Conservation (phyloP, 1,284 basidiomycete genomes). For the Leccinum griseonigrum region DNA sequence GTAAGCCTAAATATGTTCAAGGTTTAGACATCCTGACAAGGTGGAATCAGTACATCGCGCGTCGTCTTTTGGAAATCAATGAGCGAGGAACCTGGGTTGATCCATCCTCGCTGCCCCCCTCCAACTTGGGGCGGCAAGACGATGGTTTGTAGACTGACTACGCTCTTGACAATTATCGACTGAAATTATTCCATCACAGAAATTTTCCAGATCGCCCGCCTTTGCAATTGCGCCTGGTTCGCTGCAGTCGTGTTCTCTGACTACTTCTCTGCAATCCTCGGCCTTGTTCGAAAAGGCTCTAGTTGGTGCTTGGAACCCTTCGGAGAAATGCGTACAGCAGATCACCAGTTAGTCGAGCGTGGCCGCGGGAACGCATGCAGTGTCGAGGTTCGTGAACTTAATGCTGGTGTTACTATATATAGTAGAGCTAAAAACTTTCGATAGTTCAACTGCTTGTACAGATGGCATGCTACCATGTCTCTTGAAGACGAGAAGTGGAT, state of each 20-base stretch:
- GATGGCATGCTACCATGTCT: conserved; percentile 79
- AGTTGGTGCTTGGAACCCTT: conserved; percentile 73
- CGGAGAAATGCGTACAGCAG: conserved; percentile 54
- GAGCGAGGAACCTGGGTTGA: conserved; percentile 61
- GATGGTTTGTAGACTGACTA: conserved; percentile 36
- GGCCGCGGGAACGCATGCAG: conserved; percentile 76
- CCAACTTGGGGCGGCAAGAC: conserved; percentile 57
- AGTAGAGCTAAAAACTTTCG: conserved; percentile 5
- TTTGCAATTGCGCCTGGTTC: conserved; percentile 80
- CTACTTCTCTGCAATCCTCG: conserved; percentile 74
- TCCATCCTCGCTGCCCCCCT: conserved; percentile 42
- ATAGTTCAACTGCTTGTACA: conserved; percentile 80
- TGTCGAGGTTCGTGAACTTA: conserved; percentile 53
- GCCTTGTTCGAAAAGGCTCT: conserved; percentile 65
- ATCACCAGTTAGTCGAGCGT: conserved; percentile 66
- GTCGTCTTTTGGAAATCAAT: conserved; percentile 75
- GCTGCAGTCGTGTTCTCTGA: conserved; percentile 69
- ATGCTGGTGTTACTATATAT: not conserved
- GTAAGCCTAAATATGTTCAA: conserved; percentile 39
- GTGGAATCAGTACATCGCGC: conserved; percentile 66
- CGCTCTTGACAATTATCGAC: not conserved
- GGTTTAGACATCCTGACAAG: not conserved
- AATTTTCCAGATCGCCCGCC: conserved; percentile 75
- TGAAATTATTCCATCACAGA: conserved; percentile 36
- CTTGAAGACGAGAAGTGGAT: conserved; percentile 70